Base-by-base conservation (phyloP, 1,284 basidiomycete species). In the Erythrobasidium hasegawianum region DNA sequence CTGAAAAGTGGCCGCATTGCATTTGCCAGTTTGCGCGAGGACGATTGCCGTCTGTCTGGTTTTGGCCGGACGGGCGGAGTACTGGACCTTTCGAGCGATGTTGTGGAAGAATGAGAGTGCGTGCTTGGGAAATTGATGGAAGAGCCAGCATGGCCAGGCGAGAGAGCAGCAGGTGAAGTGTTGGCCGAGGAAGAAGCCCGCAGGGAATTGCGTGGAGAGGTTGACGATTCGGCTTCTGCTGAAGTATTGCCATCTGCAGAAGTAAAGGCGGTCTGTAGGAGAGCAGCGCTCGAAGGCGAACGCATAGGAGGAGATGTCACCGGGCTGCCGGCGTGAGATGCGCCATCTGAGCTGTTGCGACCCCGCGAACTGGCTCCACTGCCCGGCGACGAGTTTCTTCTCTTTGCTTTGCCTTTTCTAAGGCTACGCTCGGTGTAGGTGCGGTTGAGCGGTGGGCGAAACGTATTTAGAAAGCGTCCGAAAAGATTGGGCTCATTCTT, bases 1-100 rank as follows among this genome's bases (percentile, higher is more conserved):
- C 62, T 22, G 53, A 65, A 65, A n/a, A 65, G 43, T 18, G 62
- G 62, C 38, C 56, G 26, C 27, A 65, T 24, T 9, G 45, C 56
- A 26, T 45, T 41, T 11, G 62, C 62, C 20, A 65, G 55, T 38
- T 52, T 24, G 27, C 47, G 39, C 45, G 26, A 47, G 26, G 41
- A 49, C 16, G 62, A 65, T 16, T 52, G 55, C 20, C 56, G 62
- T 39, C 62, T 65, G 26, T 33, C 62, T 45, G 55, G 29, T 24
- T 9, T 20, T 4, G 62, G 62, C 33, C 62, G 55, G 26, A 54
- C 38, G 11, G 53, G 50, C 50, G n/a, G 50, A 7, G 18, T 22
- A 14, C 45, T 24, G 22, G 45, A 4, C 14, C 45, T 47, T 47
- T 18, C 45, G n/a, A 18, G 22, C n/a, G 45, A 24, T 16, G 45